Conservation (phyloP, 2,329 filamentous ascomycete genomes). For the Penicillium janthinellum region DNA sequence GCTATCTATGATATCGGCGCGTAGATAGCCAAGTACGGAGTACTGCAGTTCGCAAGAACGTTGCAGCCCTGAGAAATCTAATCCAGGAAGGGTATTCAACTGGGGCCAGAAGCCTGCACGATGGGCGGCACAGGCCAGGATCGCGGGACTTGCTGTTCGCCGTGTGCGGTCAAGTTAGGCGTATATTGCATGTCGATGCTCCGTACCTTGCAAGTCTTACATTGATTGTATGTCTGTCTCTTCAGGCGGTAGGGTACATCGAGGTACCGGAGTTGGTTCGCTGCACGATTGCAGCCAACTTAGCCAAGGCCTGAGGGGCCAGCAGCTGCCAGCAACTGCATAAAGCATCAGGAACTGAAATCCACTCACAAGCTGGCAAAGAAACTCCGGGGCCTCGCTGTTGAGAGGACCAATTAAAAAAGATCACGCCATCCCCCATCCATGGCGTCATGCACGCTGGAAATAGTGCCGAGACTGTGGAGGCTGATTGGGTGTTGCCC, state of each 20-base stretch:
- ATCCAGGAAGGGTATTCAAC: neutral
- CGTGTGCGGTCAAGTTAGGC: neutral
- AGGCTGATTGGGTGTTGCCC: constrained; percentile 26
- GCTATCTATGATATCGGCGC: constrained; percentile 2
- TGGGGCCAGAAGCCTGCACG: constrained; percentile 9
- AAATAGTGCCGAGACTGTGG: constrained; percentile 30
- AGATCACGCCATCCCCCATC: constrained; percentile 30
- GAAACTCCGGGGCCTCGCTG: constrained; percentile 22
- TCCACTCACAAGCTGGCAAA: constrained; percentile 9
- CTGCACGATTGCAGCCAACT: neutral
- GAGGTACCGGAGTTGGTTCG: neutral
- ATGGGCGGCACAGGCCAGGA: constrained; percentile 4
- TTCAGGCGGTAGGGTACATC: neutral
- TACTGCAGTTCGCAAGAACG: neutral
- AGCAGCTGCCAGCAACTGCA: neutral
- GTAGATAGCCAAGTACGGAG: neutral
- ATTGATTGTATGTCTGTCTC: neutral
- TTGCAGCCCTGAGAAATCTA: neutral
- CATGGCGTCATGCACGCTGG: constrained; percentile 39
- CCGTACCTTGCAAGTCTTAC: neutral
- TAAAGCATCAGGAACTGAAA: neutral
- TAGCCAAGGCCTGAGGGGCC: neutral
- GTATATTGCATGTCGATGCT: neutral
- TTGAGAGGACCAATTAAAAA: constrained; percentile 21
- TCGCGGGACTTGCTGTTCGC: neutral